Evolutionary conservation across 2,329 filamentous ascomycete genomes (phyloP).

Genomic region (Cladophialophora yegresii): DNA sequence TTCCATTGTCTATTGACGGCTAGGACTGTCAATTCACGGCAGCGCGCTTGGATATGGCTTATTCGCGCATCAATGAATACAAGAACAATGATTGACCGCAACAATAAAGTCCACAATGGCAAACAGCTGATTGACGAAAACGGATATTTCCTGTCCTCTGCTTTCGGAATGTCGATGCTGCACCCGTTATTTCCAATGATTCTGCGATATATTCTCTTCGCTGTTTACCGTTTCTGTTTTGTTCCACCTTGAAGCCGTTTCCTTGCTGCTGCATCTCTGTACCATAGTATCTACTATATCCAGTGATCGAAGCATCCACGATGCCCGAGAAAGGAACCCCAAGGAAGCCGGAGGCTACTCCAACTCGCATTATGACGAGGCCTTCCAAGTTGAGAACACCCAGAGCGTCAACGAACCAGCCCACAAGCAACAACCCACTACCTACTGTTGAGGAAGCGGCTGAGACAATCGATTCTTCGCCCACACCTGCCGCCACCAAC

Average conservation of each 20-base stretch:
- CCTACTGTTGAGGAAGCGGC: background rate
- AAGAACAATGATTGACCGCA: background rate
- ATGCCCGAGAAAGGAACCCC: background rate
- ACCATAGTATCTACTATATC: background rate
- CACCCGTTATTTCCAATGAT: conserved; percentile 10
- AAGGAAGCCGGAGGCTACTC: background rate
- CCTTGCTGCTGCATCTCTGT: background rate
- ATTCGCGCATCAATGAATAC: background rate
- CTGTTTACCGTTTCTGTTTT: conserved; percentile 2
- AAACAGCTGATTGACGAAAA: conserved; percentile 21
- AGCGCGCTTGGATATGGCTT: background rate
- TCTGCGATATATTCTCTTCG: conserved; percentile 14
- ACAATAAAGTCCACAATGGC: conserved; percentile 7
- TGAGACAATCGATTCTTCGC: background rate
- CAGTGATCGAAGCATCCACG: background rate
- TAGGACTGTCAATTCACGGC: background rate
- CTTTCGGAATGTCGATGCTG: conserved; percentile 14
- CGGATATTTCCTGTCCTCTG: conserved; percentile 16
- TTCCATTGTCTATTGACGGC: background rate
- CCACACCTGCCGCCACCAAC: background rate
- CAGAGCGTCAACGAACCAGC: background rate
- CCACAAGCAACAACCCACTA: background rate
- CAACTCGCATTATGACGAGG: conserved; percentile 12
- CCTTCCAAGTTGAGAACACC: conserved; percentile 12
- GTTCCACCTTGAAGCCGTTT: background rate